Percentiles rank a stretch among this genome's conserved stretches.
Evolutionary conservation across 2,329 filamentous ascomycete species (phyloP).

Genomic region (Ceratocystis albifundus): DNA sequence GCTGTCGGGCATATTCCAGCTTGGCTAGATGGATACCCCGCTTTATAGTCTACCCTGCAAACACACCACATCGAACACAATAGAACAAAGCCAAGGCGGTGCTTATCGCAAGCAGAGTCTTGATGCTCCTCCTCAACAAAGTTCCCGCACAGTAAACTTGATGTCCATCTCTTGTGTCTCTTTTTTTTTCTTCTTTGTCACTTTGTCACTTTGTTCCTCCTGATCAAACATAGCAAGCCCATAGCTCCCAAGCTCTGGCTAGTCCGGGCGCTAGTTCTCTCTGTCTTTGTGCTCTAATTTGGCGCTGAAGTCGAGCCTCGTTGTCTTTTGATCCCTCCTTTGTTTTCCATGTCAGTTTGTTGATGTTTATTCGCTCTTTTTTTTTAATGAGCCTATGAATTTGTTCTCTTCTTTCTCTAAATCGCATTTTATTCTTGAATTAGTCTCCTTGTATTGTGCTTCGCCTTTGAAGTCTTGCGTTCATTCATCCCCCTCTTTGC

Average conservation of each 20-base stretch:
- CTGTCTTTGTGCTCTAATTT: constrained; percentile 5
- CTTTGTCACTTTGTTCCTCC: too few species aligned
- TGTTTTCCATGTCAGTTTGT: background rate
- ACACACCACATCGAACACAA: background rate
- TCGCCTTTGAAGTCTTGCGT: background rate
- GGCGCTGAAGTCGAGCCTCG: background rate
- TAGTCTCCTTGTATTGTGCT: background rate
- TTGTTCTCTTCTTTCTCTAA: background rate
- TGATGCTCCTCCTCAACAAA: background rate
- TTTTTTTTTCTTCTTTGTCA: too few species aligned
- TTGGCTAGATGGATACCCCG: background rate
- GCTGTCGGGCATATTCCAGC: background rate
- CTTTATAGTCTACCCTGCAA: constrained; percentile 1
- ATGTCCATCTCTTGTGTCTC: background rate
- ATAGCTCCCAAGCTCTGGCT: background rate
- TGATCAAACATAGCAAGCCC: background rate
- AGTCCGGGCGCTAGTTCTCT: background rate
- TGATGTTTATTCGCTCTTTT: background rate
- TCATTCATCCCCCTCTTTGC: background rate
- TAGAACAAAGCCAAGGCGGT: background rate
- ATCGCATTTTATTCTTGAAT: background rate
- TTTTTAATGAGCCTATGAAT: background rate
- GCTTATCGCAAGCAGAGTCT: background rate
- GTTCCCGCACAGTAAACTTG: background rate
- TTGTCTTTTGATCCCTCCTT: constrained; percentile 3